Conservation (phyloP, 2,329 filamentous ascomycete genomes). For the Spiromastix sp. region DNA sequence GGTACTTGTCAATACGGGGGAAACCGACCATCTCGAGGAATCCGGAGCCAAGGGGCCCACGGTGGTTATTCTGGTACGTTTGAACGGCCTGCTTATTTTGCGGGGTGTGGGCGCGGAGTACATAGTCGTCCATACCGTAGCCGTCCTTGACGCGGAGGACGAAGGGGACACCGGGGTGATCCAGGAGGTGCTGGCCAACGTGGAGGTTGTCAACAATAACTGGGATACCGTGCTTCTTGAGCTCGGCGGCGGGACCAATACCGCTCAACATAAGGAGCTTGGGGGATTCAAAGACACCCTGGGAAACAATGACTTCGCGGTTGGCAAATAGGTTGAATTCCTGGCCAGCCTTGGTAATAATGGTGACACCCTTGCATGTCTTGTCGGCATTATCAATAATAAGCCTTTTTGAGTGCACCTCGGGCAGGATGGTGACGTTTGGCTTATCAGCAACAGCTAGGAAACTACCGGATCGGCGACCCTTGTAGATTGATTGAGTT, state of each 20-base stretch:
- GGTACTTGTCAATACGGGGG: constrained; percentile 45
- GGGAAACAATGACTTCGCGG: constrained; percentile 39
- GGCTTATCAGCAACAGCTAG: no score
- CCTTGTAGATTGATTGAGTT: constrained; percentile 39
- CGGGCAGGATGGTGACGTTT: constrained; percentile 21
- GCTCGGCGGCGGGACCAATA: constrained; percentile 32
- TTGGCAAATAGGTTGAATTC: constrained; percentile 38
- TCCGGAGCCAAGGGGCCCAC: constrained; percentile 31
- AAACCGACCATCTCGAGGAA: constrained; percentile 45
- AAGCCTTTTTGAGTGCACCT: constrained; percentile 32
- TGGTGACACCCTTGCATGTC: constrained; percentile 36
- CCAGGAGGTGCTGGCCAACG: constrained; percentile 23
- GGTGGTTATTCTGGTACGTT: constrained; percentile 29
- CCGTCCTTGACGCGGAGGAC: constrained; percentile 34
- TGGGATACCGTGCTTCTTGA: constrained; percentile 22
- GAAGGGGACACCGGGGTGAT: constrained; percentile 31
- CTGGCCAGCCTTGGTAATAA: constrained; percentile 29
- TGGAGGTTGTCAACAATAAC: constrained; percentile 24
- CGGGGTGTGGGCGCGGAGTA: constrained; percentile 27
- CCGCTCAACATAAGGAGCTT: constrained; percentile 44
- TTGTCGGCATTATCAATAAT: constrained; percentile 41
- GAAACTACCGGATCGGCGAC: constrained; percentile 32
- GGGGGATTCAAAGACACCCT: constrained; percentile 43
- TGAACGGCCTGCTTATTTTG: constrained; percentile 24
- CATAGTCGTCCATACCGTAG: constrained; percentile 26